Evolutionary conservation across 306 rosid genomes (phyloP), one percentile per base, ranked within the genome.

Genomic region (Fagus sylvatica): DNA sequence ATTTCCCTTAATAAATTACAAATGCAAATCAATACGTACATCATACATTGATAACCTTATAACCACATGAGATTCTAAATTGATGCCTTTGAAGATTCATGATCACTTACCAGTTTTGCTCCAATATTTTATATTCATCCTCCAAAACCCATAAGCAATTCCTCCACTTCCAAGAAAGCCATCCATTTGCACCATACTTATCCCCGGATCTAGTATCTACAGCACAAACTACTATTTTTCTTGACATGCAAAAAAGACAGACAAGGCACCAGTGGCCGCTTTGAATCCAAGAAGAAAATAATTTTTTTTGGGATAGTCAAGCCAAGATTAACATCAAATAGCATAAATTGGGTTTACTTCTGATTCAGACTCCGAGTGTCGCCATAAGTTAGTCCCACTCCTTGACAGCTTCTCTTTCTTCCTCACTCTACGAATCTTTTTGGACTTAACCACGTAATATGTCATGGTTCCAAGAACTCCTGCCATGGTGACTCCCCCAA

Each of bases 401-500:
- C 82, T 84, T 2, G 78, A 54, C 0, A 61, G 17, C 84, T 94
- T 90, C 71, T 75, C 84, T 69, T 53, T 92, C 89, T 88, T 94
- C 80, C 93, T 78, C 78, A 43, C 82, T 74, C 83, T 92, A 12
- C 92, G 84, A 4, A 4, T 9, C 4, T 82, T 89, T 64, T 90
- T 94, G 46, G 82, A 83, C 87, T 90, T 92, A 6, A 92, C 76
- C 82, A 92, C 98, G 43, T 77, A 90, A 73, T 85, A 94, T 62
- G 98, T 92, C 98, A 94, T 94, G 79, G 87, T 77, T 40, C 92
- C 80, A 54, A 94, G 90, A 77, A 94, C 88, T 19, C 91, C 89
- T 1, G 85, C 83, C 91, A 92, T 92, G 36, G 76, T 68, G 22
- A 82, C 30, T n/a, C 57, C 90, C 53, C 97, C 97, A 3, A 89